These are phyloP conservation scores for Fusarium keratoplasticum DNA, from an alignment of 2,329 filamentous ascomycete genomes.

Conservation along the genomic window DNA sequence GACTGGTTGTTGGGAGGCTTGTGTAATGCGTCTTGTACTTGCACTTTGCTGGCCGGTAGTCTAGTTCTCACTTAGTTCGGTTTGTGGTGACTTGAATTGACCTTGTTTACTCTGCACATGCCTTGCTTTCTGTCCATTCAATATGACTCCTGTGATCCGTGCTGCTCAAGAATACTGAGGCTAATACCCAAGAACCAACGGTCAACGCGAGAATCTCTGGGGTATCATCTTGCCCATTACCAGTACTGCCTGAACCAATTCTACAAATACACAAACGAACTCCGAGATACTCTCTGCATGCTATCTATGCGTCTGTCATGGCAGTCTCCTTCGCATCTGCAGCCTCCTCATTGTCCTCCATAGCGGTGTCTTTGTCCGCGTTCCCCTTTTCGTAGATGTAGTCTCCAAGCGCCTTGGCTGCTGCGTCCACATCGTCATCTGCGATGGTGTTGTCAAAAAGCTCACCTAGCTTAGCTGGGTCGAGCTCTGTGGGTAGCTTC, in stretches of 20 bases:
- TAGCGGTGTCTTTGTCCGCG: slow-evolving; percentile 33
- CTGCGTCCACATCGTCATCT: slow-evolving; percentile 43
- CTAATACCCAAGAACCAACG: neutral
- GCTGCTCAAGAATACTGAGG: neutral
- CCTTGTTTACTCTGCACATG: neutral
- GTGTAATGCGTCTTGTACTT: slow-evolving; percentile 12
- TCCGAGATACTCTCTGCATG: neutral
- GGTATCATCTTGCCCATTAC: slow-evolving; percentile 34
- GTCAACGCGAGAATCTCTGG: slow-evolving; percentile 4
- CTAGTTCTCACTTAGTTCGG: slow-evolving; percentile 28
- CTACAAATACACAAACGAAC: slow-evolving; percentile 12
- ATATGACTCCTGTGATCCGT: neutral
- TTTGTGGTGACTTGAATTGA: slow-evolving; percentile 31
- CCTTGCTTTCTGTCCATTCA: neutral
- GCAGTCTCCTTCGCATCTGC: slow-evolving; percentile 25
- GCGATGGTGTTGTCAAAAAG: slow-evolving; percentile 45
- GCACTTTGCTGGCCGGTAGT: slow-evolving; percentile 9
- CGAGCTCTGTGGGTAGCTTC: slow-evolving; percentile 36
- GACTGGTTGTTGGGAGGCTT: slow-evolving; percentile 1
- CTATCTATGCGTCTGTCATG: slow-evolving; percentile 32
- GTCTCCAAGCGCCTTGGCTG: slow-evolving; percentile 37
- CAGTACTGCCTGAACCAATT: slow-evolving; percentile 10
- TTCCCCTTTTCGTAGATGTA: slow-evolving; percentile 45
- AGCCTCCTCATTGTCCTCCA: slow-evolving; percentile 29
- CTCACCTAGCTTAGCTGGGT: slow-evolving; percentile 42